Conservation (phyloP, 2,329 filamentous ascomycete genomes). For the Trichoderma cornu-damae region DNA sequence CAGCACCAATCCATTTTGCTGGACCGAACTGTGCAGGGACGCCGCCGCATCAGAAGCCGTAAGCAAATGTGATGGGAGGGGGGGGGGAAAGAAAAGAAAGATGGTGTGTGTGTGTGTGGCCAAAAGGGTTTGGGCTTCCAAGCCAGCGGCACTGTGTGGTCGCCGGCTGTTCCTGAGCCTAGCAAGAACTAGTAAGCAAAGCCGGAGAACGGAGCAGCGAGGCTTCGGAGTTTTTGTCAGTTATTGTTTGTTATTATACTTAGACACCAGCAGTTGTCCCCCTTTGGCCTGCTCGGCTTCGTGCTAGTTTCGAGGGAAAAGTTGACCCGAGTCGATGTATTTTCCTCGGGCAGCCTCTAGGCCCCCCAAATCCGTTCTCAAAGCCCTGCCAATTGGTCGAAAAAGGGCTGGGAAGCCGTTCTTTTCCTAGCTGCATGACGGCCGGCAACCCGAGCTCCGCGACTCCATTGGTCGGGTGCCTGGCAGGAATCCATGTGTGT, state of each 20-base stretch:
- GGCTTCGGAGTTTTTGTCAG: not conserved
- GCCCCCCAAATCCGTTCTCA: not conserved
- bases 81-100: too few species aligned
- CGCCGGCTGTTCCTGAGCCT: constrained; percentile 7
- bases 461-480: constrained; percentile 38
- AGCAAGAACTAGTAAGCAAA: not conserved
- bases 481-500: constrained; percentile 40
- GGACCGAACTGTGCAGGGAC: not conserved
- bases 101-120: constrained; percentile 5
- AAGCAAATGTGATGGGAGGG: not conserved
- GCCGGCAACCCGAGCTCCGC: constrained; percentile 3
- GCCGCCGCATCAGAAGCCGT: not conserved
- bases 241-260: too few species aligned
- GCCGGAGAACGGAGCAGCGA: not conserved
- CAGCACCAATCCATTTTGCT: not conserved
- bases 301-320: not conserved
- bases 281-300: not conserved
- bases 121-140: not conserved
- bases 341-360: not conserved
- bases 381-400: not conserved
- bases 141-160: constrained; percentile 7
- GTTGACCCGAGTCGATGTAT: not conserved
- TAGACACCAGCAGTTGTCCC: not conserved
- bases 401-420: not conserved
- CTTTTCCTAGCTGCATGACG: constrained; percentile 27